phyloP scores from a whole-genome alignment of 805 yeast genomes.

The Vanderwaltozyma yarrowii region DNA sequence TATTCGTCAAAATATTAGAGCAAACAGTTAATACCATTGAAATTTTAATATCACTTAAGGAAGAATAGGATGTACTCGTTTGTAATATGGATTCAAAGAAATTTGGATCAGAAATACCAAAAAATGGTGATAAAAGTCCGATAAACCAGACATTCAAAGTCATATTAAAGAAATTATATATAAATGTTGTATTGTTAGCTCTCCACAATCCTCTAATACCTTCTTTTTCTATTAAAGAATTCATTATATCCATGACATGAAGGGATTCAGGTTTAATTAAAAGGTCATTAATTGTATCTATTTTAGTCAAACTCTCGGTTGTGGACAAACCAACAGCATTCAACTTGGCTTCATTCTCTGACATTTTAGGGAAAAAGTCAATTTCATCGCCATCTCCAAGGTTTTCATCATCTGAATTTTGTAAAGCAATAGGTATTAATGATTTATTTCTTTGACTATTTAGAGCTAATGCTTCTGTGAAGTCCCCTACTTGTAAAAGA shows the following conservation, averaged over 20 bases:
- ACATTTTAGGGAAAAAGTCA: constrained; percentile 8
- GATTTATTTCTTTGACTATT: constrained; percentile 1
- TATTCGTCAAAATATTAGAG: constrained; percentile 64
- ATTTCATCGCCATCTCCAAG: constrained; percentile 17
- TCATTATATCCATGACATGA: constrained; percentile 57
- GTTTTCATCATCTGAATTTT: constrained; percentile 10
- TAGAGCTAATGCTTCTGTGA: constrained; percentile 22
- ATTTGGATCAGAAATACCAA: constrained; percentile 81
- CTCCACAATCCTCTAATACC: constrained; percentile 65
- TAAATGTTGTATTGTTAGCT: constrained; percentile 69
- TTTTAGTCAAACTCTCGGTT: no score
- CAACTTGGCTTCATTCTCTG: background rate
- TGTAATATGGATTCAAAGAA: constrained; percentile 62
- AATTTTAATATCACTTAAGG: constrained; percentile 1
- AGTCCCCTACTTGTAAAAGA: constrained; percentile 70
- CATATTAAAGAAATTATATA: constrained; percentile 61
- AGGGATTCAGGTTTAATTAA: constrained; percentile 45
- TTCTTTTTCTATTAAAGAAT: constrained; percentile 53
- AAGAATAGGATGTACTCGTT: background rate
- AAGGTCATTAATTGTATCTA: background rate
- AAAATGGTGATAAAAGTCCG: constrained; percentile 71
- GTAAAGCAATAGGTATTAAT: constrained; percentile 5
- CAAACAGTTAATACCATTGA: constrained; percentile 43
- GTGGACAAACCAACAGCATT: no score
- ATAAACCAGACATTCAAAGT: constrained; percentile 88